Evolutionary conservation across 345 rosid species (phyloP).

Genomic region (Excoecaria cochinchinensis): DNA sequence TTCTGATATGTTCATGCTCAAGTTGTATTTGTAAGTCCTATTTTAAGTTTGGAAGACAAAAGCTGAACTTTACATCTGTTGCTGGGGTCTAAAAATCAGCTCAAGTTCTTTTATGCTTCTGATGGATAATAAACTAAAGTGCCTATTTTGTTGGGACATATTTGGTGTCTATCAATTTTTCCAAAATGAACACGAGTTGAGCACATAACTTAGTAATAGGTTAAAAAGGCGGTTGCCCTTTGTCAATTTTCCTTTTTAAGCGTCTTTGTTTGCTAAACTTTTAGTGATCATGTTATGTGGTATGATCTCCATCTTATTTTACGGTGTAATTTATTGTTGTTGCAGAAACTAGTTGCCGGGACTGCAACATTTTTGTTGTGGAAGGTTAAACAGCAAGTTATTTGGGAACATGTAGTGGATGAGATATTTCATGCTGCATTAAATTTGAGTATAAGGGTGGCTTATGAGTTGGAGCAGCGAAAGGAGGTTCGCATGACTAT

Average conservation of each 20-base stretch:
- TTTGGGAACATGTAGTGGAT: slow-evolving; percentile 51
- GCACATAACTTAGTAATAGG: too few relatives aligned
- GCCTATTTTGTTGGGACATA: not conserved
- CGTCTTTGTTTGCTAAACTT: too few relatives aligned
- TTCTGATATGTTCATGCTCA: too few relatives aligned
- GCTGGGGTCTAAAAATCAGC: too few relatives aligned
- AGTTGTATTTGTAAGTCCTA: too few relatives aligned
- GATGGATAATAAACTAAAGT: not conserved
- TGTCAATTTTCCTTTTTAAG: too few relatives aligned
- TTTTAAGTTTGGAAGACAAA: too few relatives aligned
- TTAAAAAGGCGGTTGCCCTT: too few relatives aligned
- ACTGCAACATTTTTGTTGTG: slow-evolving; percentile 51
- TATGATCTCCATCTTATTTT: not conserved
- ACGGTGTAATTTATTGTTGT: not conserved
- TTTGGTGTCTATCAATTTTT: not conserved
- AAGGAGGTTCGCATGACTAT: slow-evolving; percentile 58
- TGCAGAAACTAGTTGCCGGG: slow-evolving; percentile 60
- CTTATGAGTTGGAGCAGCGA: slow-evolving; percentile 55
- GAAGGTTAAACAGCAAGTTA: slow-evolving; percentile 59
- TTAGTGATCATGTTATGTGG: not conserved
- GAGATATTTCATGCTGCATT: slow-evolving; percentile 83
- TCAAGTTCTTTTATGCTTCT: not conserved
- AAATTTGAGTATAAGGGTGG: slow-evolving; percentile 63
- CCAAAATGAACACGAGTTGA: not conserved
- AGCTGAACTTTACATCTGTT: too few relatives aligned